phyloP scores from a whole-genome alignment of 2,329 filamentous ascomycete species.

The Aspergillus nomiae region DNA sequence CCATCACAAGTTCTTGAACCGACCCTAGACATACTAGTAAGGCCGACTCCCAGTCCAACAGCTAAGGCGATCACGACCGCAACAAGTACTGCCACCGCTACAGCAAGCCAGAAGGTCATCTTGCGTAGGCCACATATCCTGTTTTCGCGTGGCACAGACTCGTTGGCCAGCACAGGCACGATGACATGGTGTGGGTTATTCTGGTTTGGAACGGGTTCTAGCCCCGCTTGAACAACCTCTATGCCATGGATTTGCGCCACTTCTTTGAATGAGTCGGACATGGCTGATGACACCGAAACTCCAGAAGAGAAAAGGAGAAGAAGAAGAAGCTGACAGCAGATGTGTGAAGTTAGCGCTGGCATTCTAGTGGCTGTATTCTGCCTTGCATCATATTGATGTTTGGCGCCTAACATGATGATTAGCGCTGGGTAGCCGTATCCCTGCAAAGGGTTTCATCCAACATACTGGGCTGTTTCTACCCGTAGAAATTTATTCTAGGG shows the following conservation, averaged over 20 bases:
- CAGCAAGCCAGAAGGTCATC: background rate
- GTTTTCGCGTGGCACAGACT: background rate
- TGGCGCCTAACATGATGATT: too few species aligned
- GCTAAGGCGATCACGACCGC: background rate
- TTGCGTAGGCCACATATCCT: background rate
- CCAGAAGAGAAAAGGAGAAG: background rate
- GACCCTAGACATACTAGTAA: background rate
- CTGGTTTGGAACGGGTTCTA: background rate
- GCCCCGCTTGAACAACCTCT: background rate
- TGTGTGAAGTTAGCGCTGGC: background rate
- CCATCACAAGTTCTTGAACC: background rate
- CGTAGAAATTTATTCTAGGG: too few species aligned
- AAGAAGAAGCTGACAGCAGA: background rate
- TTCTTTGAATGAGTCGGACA: background rate
- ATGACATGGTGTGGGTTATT: background rate
- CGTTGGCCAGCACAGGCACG: background rate
- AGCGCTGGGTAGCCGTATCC: too few species aligned
- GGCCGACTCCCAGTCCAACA: conserved; percentile 2
- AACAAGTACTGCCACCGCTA: background rate
- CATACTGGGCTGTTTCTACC: too few species aligned
- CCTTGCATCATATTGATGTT: background rate
- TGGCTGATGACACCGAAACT: too few species aligned
- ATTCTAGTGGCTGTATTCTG: background rate
- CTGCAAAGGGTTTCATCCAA: too few species aligned
- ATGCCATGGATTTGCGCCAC: background rate